phyloP scores from a whole-genome alignment of 371 early-diverging fungal genomes.

The Dichotomocladium elegans region DNA sequence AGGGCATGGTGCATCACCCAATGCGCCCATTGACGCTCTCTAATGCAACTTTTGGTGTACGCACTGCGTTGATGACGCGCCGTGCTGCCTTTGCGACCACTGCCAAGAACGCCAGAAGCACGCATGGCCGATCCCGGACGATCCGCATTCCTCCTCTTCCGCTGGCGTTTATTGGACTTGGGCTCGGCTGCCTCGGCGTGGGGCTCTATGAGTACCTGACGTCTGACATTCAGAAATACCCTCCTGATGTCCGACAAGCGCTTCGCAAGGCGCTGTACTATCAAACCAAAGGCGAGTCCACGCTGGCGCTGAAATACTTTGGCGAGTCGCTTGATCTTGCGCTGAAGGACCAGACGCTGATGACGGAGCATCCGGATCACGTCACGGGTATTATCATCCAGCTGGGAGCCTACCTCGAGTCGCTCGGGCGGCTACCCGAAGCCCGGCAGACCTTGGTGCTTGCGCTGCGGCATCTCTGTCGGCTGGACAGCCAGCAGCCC shows the following conservation, averaged over 20 bases:
- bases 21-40: too few relatives aligned
- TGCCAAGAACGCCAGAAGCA: too few relatives aligned
- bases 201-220: conserved; percentile 55
- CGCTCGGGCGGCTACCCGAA: conserved; percentile 44
- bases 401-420: conserved; percentile 47
- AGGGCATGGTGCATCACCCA: too few relatives aligned
- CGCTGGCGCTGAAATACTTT: conserved; percentile 48
- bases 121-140: too few relatives aligned
- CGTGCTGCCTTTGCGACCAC: too few relatives aligned
- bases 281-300: conserved; percentile 42
- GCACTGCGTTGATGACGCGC: too few relatives aligned
- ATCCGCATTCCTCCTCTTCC: conserved; percentile 2
- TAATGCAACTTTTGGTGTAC: too few relatives aligned
- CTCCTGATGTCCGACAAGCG: conserved; percentile 48
- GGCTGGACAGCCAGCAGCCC: conserved; percentile 3
- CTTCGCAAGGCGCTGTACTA: conserved; percentile 62
- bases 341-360: conserved; percentile 41
- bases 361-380: conserved; percentile 46
- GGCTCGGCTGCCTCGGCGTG: conserved; percentile 27
- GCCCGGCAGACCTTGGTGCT: conserved; percentile 48
- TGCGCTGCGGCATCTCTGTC: conserved; percentile 40
- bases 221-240: conserved; percentile 58
- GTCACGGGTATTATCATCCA: conserved; percentile 67
- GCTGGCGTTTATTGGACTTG: not conserved
- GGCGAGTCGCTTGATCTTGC: conserved; percentile 47